These are phyloP conservation scores for Prinsepia uniflora DNA, from an alignment of 306 rosid genomes.

Conservation along the genomic window DNA sequence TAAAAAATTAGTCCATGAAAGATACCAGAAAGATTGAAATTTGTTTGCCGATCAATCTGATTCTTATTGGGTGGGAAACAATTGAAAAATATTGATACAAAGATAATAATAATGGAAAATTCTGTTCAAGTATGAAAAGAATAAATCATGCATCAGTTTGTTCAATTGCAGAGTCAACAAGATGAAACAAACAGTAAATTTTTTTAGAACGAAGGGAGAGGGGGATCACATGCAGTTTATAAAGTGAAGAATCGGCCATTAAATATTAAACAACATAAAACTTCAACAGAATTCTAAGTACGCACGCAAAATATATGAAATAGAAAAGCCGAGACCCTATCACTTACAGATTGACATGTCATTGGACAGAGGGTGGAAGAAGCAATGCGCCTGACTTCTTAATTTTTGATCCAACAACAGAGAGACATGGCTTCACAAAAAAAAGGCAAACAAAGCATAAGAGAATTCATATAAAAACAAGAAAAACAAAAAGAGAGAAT, in stretches of 20 bases:
- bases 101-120: not conserved
- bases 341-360: constrained; percentile 85
- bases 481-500: not conserved
- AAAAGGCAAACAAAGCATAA: not conserved
- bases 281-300: not conserved
- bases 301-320: not conserved
- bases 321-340: constrained; percentile 17
- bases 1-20: not conserved
- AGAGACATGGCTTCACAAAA: constrained; percentile 69
- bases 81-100: not conserved
- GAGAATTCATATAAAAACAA: constrained; percentile 17
- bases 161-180: not conserved
- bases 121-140: not conserved
- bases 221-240: not conserved
- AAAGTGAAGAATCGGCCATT: not conserved
- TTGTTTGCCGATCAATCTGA: not conserved
- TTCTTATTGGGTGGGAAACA: not conserved
- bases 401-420: constrained; percentile 83
- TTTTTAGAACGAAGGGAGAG: not conserved
- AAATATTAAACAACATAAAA: not conserved
- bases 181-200: not conserved
- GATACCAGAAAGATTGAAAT: not conserved
- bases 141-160: not conserved
- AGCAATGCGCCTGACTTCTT: constrained; percentile 61
- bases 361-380: constrained; percentile 92